phyloP scores from a whole-genome alignment of 1,139 yeast species.

The Blastobotrys capitulatus region DNA sequence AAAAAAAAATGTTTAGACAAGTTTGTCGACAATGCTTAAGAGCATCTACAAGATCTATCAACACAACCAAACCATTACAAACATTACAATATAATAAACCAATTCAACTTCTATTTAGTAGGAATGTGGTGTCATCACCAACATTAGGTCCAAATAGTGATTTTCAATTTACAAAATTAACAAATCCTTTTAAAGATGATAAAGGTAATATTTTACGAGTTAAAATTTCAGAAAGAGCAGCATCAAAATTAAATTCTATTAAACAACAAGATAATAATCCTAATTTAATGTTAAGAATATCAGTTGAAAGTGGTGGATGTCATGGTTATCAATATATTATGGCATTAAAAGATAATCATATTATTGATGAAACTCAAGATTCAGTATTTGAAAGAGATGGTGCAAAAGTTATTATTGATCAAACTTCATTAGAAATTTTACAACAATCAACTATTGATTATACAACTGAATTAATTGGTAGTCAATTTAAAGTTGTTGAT shows the following conservation, averaged over 20 bases:
- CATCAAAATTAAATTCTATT: conserved; percentile 50
- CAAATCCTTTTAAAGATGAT: conserved; percentile 31
- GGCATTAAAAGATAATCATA: conserved; percentile 48
- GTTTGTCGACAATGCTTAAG: background rate
- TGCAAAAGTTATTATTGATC: conserved; percentile 73
- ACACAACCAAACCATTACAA: background rate
- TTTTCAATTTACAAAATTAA: conserved; percentile 22
- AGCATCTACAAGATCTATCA: background rate
- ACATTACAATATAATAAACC: background rate
- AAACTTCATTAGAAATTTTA: conserved; percentile 70
- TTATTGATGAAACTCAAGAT: conserved; percentile 40
- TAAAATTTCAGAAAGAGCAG: conserved; percentile 43
- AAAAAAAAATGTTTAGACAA: background rate
- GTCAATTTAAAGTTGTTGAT: conserved; percentile 85
- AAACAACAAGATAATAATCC: conserved; percentile 54
- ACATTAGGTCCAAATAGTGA: conserved; percentile 19
- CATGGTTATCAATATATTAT: conserved; percentile 94
- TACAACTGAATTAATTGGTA: conserved; percentile 89
- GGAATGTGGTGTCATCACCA: conserved; percentile 13
- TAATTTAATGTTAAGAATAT: conserved; percentile 59
- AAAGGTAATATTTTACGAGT: conserved; percentile 33
- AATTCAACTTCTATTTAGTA: background rate
- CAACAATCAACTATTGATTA: conserved; percentile 87
- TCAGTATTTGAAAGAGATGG: conserved; percentile 60
- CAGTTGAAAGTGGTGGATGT: conserved; percentile 98